Base-by-base conservation (phyloP, 169 alveolate species). In the Plasmodium gonderi region DNA sequence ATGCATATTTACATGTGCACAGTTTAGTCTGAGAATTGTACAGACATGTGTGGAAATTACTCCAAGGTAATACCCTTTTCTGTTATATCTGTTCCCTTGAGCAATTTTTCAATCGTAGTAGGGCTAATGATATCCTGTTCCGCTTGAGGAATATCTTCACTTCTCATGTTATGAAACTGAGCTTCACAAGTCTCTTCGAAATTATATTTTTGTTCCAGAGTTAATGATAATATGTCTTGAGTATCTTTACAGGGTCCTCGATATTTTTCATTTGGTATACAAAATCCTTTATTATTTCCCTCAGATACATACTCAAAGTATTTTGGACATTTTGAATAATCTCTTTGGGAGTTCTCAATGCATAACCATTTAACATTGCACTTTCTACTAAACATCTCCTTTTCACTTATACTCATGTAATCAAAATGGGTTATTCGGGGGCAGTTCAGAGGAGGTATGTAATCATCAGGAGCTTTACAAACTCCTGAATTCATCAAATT, bases 371-470 rank as follows among this genome's bases (percentile, higher is more conserved):
- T 83, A 33, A 83, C 92, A 83, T 83, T 74, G 77, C 92, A 83
- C 60, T 69, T 83, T 60, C 60, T 83, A 42, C 92, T 83, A 68
- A 83, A 83, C 17, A 31, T 76, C 44, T 83, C 92, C 77, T 83
- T 83, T 72, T 83, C 92, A 12, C 42, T 83, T 47, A 51, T 51
- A 26, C 77, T 51, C 92, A 83, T 83, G 42, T 83, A 83, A 31
- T 83, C 92, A 83, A 83, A 83, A 83, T 83, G 92, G 42, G 92
- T 83, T 83, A 83, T 83, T 20, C 83, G 75, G 23, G 92, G 92
- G 17, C 92, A 83, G 64, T 54, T 72, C 17, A 26, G 29, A 17
- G 82, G 92, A 17, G 92, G 83, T 17, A 29, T 72, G 54, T 83
- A 83, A 69, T 83, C 74, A 31, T 83, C 92, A n/a, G 92, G 83